Evolutionary conservation across 2,329 filamentous ascomycete genomes (phyloP).

Genomic region (Penicillium sumatraense): DNA sequence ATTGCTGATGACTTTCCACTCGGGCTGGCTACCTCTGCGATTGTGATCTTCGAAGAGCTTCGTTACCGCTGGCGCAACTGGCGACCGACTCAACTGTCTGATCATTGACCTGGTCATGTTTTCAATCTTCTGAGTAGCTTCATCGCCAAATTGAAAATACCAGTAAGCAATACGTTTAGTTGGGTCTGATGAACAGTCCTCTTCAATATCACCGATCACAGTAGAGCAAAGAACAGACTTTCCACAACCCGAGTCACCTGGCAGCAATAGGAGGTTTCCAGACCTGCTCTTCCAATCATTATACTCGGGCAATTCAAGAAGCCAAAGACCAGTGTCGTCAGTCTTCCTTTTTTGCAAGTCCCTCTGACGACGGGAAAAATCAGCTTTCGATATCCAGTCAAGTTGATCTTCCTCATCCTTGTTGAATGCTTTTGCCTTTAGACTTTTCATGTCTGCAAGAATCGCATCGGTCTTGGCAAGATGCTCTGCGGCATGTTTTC

Average conservation of each 20-base stretch:
- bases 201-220: background rate
- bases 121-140: background rate
- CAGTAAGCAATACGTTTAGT: background rate
- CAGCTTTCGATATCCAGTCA: background rate
- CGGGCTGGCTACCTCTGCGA: background rate
- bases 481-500: background rate
- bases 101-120: background rate
- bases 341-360: background rate
- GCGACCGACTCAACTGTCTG: background rate
- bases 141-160: background rate
- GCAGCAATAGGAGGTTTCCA: background rate
- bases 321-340: background rate
- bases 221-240: conserved; percentile 2
- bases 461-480: background rate
- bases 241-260: background rate
- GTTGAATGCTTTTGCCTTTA: background rate
- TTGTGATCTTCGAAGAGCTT: background rate
- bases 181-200: background rate
- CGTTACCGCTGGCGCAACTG: background rate
- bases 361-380: background rate
- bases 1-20: background rate
- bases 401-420: background rate
- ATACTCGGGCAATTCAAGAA: background rate
- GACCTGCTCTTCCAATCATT: background rate
- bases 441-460: background rate